A percentile compares a stretch with the other conserved stretches of the same genome.
Evolutionary conservation across 2,329 filamentous ascomycete species (phyloP).

Genomic region (Colletotrichum gigasporum): DNA sequence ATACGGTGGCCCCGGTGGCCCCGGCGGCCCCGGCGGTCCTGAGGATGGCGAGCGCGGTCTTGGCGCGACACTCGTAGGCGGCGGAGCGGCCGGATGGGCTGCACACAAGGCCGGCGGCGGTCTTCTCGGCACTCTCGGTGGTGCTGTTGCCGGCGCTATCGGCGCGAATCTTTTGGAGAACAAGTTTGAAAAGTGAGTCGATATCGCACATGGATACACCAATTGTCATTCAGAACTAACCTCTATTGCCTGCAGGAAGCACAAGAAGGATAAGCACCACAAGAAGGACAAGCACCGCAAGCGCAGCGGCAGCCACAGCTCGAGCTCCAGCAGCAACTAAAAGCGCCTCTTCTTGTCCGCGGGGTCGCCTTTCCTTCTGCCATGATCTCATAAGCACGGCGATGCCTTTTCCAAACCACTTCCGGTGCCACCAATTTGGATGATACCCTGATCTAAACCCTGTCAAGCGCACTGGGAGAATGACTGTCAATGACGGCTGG

Average conservation of each 20-base stretch:
- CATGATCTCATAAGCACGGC: not conserved
- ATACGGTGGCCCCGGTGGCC: conserved; percentile 35
- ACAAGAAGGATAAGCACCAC: conserved; percentile 43
- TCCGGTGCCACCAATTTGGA: conserved; percentile 2
- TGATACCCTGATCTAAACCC: conserved; percentile 6
- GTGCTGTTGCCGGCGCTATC: conserved; percentile 62
- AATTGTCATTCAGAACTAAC: not conserved
- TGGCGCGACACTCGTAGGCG: conserved; percentile 62
- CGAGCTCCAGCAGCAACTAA: conserved; percentile 26
- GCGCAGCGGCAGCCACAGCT: conserved; percentile 28
- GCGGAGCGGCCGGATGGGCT: conserved; percentile 62
- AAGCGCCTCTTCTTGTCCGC: too few relatives aligned
- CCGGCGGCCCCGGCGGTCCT: conserved; percentile 40
- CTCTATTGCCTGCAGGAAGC: conserved; percentile 9
- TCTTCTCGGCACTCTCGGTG: conserved; percentile 59
- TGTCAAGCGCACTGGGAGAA: not conserved
- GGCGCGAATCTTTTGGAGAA: conserved; percentile 62
- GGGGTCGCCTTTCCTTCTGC: not conserved
- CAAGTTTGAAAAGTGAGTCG: conserved; percentile 44
- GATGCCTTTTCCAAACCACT: not conserved
- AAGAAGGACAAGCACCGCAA: conserved; percentile 37
- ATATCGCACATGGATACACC: too few relatives aligned
- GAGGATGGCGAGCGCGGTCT: conserved; percentile 63
- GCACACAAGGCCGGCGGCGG: conserved; percentile 64
- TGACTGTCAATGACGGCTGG: not conserved